These are phyloP conservation scores for Phytophthora ramorum DNA, from an alignment of 352 stramenopile genomes.

Conservation along the genomic window DNA sequence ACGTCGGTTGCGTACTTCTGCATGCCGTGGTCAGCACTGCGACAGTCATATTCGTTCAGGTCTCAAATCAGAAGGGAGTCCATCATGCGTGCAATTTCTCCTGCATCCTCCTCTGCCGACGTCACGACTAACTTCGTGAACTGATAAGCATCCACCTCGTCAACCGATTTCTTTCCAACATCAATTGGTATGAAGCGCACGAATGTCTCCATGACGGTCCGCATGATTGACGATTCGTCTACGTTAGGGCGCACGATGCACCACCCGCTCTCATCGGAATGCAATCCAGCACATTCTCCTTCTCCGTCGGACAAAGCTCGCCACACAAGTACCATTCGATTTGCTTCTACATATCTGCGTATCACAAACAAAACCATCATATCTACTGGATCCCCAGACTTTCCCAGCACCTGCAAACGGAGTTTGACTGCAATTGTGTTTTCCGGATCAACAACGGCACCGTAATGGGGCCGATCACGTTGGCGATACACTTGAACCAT, in stretches of 20 bases:
- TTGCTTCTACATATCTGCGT: conserved; percentile 38
- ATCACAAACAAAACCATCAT: conserved; percentile 27
- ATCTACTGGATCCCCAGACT: conserved; percentile 8
- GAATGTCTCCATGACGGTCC: conserved; percentile 32
- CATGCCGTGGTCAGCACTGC: no score
- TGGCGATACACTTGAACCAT: conserved; percentile 25
- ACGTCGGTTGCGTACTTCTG: no score
- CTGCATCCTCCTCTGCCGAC: conserved; percentile 33
- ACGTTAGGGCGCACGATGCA: conserved; percentile 9
- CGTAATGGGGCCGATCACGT: conserved; percentile 18
- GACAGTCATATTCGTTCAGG: background rate
- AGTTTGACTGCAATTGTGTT: conserved; percentile 50
- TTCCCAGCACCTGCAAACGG: conserved; percentile 17
- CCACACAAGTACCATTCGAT: conserved; percentile 59
- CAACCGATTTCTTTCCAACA: background rate
- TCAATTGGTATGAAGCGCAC: conserved; percentile 31
- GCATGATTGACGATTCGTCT: conserved; percentile 1
- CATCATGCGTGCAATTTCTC: conserved; percentile 36
- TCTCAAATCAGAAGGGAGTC: conserved; percentile 25
- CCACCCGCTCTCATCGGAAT: conserved; percentile 59
- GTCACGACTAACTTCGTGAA: conserved; percentile 38
- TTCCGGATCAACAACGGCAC: conserved; percentile 23
- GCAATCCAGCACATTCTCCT: conserved; percentile 32
- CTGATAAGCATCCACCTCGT: conserved; percentile 13
- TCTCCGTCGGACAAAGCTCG: conserved; percentile 43